Base-by-base conservation (phyloP, 139 green algal species). In the Chlorella vulgaris region DNA sequence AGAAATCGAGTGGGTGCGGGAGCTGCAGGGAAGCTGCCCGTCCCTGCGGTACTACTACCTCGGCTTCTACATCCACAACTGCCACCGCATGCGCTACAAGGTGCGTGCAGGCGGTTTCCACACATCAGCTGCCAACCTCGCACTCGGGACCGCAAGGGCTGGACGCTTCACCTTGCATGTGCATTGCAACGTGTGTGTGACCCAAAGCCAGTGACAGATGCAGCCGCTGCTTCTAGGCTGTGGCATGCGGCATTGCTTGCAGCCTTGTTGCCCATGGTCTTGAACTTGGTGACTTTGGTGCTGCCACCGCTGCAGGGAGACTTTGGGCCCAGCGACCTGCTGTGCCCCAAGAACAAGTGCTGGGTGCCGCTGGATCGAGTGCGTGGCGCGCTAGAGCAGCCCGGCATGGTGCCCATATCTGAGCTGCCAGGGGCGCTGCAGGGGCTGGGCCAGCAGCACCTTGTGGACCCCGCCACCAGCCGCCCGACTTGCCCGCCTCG, bases 11-110 rank as follows among this genome's bases (percentile, higher is more conserved):
- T 98, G 92, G 92, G 91, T 98, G 63, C 80, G 68, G 24, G n/a
- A 71, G 18, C 84, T 81, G 21, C 36, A 74, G 33, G 62, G 40
- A 15, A 22, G 28, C 47, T 86, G 67, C 63, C 84, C 88, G 10
- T 39, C 81, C 21, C 89, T 98, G 60, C 80, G 84, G 18, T 97
- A 94, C 80, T 98, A 98, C 88, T 98, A 98, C 86, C 91, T 98
- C 68, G 96, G 95, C 42, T 98, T 92, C 86, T 99, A 98, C 93
- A 96, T 99, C 55, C 93, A 97, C 87, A 93, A 74, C 62, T 99
- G 96, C 91, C 88, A 89, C 61, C 97, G 98, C 88, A 98, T 98
- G 95, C 84, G 83, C 35, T 92, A 92, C 84, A 96, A 96, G 84
- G 91, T 83, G 78, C 24, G 62, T 31, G 26, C 7, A 15, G n/a